Conservation (phyloP, 768 basidiomycete species). For the Tubosaeta sp. region DNA sequence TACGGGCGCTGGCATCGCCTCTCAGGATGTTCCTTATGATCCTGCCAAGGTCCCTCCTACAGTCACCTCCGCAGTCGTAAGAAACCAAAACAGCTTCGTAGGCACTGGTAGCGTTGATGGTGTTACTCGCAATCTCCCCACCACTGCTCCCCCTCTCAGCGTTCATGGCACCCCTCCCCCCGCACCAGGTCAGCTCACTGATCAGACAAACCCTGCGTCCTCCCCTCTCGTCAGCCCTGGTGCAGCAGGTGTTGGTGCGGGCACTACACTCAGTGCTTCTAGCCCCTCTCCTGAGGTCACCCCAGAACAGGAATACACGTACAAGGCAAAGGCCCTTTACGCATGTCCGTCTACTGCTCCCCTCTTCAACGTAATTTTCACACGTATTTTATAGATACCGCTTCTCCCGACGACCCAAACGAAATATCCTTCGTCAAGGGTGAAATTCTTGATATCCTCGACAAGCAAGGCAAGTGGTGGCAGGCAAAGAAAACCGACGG, state of each 20-base stretch:
- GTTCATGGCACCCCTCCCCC: constrained; percentile 46
- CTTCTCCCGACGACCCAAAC: constrained; percentile 92
- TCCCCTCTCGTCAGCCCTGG: constrained; percentile 71
- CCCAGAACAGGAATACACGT: constrained; percentile 47
- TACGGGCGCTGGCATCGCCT: constrained; percentile 66
- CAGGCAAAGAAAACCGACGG: constrained; percentile 81
- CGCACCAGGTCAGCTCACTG: constrained; percentile 36
- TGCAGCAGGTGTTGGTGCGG: constrained; percentile 59
- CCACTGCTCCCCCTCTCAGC: constrained; percentile 48
- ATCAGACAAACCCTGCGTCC: constrained; percentile 41
- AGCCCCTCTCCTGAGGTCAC: constrained; percentile 27
- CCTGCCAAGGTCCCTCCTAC: constrained; percentile 50
- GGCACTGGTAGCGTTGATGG: constrained; percentile 43
- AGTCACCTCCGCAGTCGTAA: constrained; percentile 38
- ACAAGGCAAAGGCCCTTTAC: constrained; percentile 88
- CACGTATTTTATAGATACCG: constrained; percentile 59
- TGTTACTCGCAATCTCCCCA: constrained; percentile 52
- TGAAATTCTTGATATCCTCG: constrained; percentile 87
- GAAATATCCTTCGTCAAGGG: constrained; percentile 94
- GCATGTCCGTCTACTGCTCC: constrained; percentile 56
- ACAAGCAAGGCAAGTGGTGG: constrained; percentile 95
- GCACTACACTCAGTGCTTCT: constrained; percentile 28
- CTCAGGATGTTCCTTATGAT: constrained; percentile 61
- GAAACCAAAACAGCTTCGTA: constrained; percentile 43
- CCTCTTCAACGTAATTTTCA: constrained; percentile 18